A percentile compares a stretch with the other conserved stretches of the same genome.
Evolutionary conservation across 345 rosid species (phyloP).

Genomic region (Eucalyptus globulus): DNA sequence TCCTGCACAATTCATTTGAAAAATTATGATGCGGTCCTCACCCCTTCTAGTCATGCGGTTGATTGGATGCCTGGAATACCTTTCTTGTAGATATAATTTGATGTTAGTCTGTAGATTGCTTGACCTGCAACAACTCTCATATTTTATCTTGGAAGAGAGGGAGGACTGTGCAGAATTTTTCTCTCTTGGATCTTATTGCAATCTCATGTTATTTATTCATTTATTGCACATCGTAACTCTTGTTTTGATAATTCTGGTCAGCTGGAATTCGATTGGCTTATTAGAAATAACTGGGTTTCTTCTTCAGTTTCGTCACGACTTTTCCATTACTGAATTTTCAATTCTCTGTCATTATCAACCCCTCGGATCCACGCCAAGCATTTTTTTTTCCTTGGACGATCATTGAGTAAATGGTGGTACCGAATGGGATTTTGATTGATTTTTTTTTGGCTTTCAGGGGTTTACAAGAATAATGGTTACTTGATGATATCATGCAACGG

Average conservation of each 20-base stretch:
- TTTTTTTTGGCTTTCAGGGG: neutral
- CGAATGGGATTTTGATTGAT: neutral
- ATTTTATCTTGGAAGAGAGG: neutral
- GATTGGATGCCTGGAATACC: neutral
- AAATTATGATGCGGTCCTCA: neutral
- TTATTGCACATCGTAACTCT: neutral
- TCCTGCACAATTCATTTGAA: neutral
- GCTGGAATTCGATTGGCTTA: neutral
- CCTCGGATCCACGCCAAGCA: neutral
- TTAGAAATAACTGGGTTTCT: neutral
- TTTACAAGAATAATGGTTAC: constrained; percentile 12
- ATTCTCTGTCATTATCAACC: neutral
- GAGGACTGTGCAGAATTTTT: neutral
- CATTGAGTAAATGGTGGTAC: neutral
- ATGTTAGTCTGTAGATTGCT: neutral
- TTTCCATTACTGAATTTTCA: neutral
- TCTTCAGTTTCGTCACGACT: neutral
- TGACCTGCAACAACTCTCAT: neutral
- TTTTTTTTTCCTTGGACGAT: neutral
- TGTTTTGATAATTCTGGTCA: neutral
- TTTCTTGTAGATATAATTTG: neutral
- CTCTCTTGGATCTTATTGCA: neutral
- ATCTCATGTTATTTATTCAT: neutral
- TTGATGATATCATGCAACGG: constrained; percentile 15
- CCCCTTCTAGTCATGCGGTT: neutral